Conservation (phyloP, 2,329 filamentous ascomycete species). For the Bipolaris gigantea region DNA sequence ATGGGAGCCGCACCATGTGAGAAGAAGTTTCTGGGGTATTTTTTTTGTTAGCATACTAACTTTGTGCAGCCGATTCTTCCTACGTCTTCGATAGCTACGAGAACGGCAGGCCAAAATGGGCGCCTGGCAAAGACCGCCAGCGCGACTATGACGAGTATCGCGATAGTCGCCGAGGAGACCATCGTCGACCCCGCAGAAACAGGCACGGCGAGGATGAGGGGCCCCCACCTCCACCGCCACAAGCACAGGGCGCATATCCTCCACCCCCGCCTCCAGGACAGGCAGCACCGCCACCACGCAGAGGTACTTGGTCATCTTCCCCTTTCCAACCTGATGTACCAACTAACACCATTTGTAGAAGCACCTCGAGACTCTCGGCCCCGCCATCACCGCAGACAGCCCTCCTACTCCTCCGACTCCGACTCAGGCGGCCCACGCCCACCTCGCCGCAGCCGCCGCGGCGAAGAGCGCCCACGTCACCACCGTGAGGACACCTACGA, state of each 20-base stretch:
- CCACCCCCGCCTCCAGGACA: conserved; percentile 11
- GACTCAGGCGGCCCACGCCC: conserved; percentile 24
- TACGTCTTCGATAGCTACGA: conserved; percentile 35
- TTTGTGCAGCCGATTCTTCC: conserved; percentile 20
- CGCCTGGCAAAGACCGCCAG: conserved; percentile 26
- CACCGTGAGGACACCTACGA: conserved; percentile 28
- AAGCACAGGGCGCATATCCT: conserved; percentile 1
- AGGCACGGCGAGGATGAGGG: conserved; percentile 21
- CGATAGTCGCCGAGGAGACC: conserved; percentile 24
- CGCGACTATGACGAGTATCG: conserved; percentile 27
- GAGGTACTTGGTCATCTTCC: conserved; percentile 1
- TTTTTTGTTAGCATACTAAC: neutral
- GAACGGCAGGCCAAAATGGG: conserved; percentile 33
- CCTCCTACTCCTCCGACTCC: conserved; percentile 23
- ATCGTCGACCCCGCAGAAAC: conserved; percentile 21
- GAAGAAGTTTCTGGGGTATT: neutral
- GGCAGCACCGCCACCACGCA: conserved; percentile 10
- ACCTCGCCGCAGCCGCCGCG: conserved; percentile 26
- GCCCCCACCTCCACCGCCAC: conserved; percentile 12
- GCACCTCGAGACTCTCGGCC: conserved; percentile 9
- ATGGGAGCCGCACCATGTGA: conserved; percentile 14
- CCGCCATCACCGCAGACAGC: conserved; percentile 21
- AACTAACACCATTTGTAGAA: neutral
- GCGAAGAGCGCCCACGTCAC: conserved; percentile 23
- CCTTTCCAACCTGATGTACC: neutral